Base-by-base conservation (phyloP, 768 basidiomycete genomes). In the Lactarius sanguifluus region DNA sequence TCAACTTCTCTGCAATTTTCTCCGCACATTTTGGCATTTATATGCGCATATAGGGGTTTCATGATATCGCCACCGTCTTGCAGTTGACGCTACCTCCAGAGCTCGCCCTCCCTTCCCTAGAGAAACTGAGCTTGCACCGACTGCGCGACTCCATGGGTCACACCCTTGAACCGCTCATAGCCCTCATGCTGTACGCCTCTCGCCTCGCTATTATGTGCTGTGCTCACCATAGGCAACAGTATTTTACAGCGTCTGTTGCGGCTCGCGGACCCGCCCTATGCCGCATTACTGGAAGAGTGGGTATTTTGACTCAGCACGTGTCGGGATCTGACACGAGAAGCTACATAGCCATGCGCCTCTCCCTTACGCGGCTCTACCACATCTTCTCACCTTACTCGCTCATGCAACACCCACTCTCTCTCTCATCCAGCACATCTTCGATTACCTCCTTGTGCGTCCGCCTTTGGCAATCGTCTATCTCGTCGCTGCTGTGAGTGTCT, bases 351-450 rank as follows among this genome's bases (percentile, higher is more conserved):
- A 82, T 32, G 85, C 91, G 0, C 91, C 91, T 0, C 80, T 96
- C 1, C 95, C 95, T 0, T 96, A 94, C 73, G 92, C 90, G 74
- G 92, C 94, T 0, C 83, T 98, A 20, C 92, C 94, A 5, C 92
- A 94, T 77, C 85, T 97, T 38, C 80, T 98, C 40, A 96, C 94
- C 0, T 83, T 96, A 36, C 94, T 98, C 78, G 87, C 95, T 13
- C 95, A 98, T 75, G 94, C 97, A 71, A 83, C 94, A 64, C 92
- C 95, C 9, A 91, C 91, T 2, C 82, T 96, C n/a, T 84, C 89
- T 5, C 86, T 95, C 45, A 90, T 94, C 32, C 94, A 96, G 74
- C 90, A 94, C 69, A 85, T 94, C 57, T 98, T 96, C 76, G 95
- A 98, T 76, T 98, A 88, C 73, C 77, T 97, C 12, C 78, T 98